These are phyloP conservation scores for Ceratocystis destructans DNA, from an alignment of 2,329 filamentous ascomycete species.

Conservation along the genomic window DNA sequence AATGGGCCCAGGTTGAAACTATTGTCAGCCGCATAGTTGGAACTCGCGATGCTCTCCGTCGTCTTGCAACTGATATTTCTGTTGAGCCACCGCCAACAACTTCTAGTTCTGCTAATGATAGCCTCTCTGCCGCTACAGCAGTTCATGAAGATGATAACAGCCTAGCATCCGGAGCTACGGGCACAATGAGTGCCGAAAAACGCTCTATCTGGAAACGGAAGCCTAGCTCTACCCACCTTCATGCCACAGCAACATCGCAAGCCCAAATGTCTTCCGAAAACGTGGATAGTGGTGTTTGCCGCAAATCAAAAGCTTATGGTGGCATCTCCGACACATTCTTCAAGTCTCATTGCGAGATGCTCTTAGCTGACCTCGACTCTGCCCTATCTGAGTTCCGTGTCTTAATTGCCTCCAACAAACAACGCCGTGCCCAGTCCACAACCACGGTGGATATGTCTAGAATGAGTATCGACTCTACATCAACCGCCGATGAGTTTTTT, in stretches of 20 bases:
- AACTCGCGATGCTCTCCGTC: slow-evolving; percentile 74
- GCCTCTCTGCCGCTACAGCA: slow-evolving; percentile 27
- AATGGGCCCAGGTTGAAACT: slow-evolving; percentile 78
- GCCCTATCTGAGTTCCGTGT: slow-evolving; percentile 71
- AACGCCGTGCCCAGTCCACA: slow-evolving; percentile 49
- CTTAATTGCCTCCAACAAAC: slow-evolving; percentile 66
- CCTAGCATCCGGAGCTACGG: slow-evolving; percentile 6
- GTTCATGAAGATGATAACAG: slow-evolving; percentile 34
- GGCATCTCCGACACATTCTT: slow-evolving; percentile 47
- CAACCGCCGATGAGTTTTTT: slow-evolving; percentile 79
- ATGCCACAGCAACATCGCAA: slow-evolving; percentile 28
- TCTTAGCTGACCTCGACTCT: slow-evolving; percentile 73
- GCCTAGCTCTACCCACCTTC: slow-evolving; percentile 40
- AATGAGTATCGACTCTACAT: slow-evolving; percentile 66
- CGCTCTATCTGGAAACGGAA: slow-evolving; percentile 84
- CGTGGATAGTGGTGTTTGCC: slow-evolving; percentile 25
- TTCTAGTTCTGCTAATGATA: slow-evolving; percentile 20
- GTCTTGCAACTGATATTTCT: slow-evolving; percentile 76
- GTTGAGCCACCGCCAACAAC: slow-evolving; percentile 37
- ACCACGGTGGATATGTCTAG: slow-evolving; percentile 33
- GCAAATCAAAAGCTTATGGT: slow-evolving; percentile 27
- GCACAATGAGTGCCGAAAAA: slow-evolving; percentile 25
- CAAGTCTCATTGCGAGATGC: slow-evolving; percentile 67
- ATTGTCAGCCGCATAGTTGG: slow-evolving; percentile 77
- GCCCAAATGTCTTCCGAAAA: slow-evolving; percentile 23